A percentile compares a stretch with the other conserved stretches of the same genome.
Conservation (phyloP, 805 yeast species). For the Spathaspora hagerdaliae region DNA sequence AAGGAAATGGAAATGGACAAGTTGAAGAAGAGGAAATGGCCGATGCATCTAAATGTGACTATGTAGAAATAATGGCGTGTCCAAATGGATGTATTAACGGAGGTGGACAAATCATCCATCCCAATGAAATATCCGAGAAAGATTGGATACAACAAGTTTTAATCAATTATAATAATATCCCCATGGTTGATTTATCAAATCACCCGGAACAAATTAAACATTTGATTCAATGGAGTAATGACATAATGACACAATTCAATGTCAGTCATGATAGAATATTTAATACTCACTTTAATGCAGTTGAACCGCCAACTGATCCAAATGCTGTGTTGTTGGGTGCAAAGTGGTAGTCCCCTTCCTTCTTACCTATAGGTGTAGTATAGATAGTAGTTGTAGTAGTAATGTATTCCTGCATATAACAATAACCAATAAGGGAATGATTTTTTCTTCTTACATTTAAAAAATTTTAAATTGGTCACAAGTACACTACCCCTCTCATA, state of each 20-base stretch:
- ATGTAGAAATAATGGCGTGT: constrained; percentile 96
- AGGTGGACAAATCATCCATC: constrained; percentile 78
- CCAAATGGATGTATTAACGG: constrained; percentile 98
- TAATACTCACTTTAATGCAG: constrained; percentile 45
- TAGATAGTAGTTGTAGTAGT: too few relatives aligned
- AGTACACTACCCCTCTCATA: not conserved
- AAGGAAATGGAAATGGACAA: constrained; percentile 10
- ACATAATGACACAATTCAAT: constrained; percentile 26
- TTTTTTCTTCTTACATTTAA: not conserved
- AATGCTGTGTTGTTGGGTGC: constrained; percentile 48
- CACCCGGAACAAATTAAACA: constrained; percentile 9
- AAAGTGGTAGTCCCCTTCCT: constrained; percentile 60
- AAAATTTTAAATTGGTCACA: not conserved
- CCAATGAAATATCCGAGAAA: constrained; percentile 33
- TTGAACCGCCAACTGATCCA: constrained; percentile 50
- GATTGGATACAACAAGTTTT: constrained; percentile 42
- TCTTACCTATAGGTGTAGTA: too few relatives aligned
- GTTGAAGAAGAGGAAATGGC: constrained; percentile 20
- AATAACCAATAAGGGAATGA: not conserved
- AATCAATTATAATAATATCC: constrained; percentile 31
- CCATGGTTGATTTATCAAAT: constrained; percentile 10
- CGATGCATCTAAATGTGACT: constrained; percentile 68
- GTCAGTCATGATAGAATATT: constrained; percentile 35
- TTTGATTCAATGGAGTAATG: constrained; percentile 28
- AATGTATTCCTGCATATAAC: too few relatives aligned